A percentile compares a stretch with the other conserved stretches of the same genome.
These are phyloP conservation scores for Conticribra guillardii DNA, from an alignment of 108 stramenopile species.

Conservation along the genomic window DNA sequence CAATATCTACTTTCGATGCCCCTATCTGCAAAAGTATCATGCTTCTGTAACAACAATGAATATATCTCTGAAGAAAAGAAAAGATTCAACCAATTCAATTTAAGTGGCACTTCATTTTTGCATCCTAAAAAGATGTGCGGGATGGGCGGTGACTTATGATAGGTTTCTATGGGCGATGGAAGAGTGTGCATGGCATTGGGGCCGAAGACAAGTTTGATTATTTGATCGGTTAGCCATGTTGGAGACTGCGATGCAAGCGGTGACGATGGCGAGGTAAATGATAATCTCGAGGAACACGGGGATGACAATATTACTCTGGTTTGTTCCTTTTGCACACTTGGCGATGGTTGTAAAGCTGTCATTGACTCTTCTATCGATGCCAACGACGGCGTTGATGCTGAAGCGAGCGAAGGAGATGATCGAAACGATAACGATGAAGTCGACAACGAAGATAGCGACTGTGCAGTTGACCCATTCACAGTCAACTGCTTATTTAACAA, in stretches of 20 bases:
- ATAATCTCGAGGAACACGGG: background rate
- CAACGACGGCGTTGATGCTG: background rate
- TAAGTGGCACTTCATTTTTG: slow-evolving; percentile 54
- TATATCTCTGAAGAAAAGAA: slow-evolving; percentile 60
- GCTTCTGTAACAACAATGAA: slow-evolving; percentile 18
- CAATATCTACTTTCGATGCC: slow-evolving; percentile 26
- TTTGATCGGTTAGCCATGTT: slow-evolving; percentile 44
- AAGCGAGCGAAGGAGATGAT: slow-evolving; percentile 13
- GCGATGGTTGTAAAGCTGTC: background rate
- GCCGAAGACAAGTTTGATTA: slow-evolving; percentile 43
- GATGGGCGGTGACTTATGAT: slow-evolving; percentile 24
- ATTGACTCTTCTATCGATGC: background rate
- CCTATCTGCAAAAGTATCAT: background rate
- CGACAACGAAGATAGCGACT: background rate
- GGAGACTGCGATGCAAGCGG: slow-evolving; percentile 1
- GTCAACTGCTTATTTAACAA: background rate
- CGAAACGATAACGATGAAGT: slow-evolving; percentile 18
- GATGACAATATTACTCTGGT: background rate
- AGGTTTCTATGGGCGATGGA: slow-evolving; percentile 54
- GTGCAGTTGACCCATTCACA: background rate
- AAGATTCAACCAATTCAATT: slow-evolving; percentile 53
- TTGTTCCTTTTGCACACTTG: background rate
- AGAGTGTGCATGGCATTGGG: slow-evolving; percentile 13
- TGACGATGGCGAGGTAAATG: slow-evolving; percentile 1
- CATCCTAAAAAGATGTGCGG: slow-evolving; percentile 63